These are phyloP conservation scores for Pestalotiopsis sp. DNA, from an alignment of 2,329 filamentous ascomycete species.

Conservation along the genomic window DNA sequence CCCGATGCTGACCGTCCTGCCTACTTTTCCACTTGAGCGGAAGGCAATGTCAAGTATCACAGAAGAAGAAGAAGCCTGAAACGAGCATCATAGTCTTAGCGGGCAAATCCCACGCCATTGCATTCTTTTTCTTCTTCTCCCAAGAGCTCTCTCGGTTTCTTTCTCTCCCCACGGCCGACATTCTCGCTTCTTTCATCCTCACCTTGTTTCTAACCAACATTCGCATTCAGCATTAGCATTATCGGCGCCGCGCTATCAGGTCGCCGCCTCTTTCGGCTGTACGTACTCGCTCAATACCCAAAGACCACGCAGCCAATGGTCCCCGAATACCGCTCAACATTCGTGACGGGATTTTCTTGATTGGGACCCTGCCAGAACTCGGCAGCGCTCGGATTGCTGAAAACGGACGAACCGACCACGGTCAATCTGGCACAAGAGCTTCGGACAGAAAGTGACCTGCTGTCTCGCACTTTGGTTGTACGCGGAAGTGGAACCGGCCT, in stretches of 20 bases:
- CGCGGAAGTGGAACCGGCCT: background rate
- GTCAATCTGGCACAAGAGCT: background rate
- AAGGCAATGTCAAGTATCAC: conserved; percentile 11
- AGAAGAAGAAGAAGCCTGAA: background rate
- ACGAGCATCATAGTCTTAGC: background rate
- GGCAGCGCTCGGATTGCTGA: background rate
- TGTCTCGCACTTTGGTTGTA: conserved; percentile 2
- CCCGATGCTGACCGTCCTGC: background rate
- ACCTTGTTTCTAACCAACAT: conserved; percentile 25
- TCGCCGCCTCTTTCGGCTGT: conserved; percentile 18
- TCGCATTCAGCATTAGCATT: conserved; percentile 27
- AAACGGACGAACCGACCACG: background rate
- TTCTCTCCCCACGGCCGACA: background rate
- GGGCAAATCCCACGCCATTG: background rate
- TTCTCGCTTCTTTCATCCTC: conserved; percentile 1
- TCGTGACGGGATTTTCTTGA: background rate
- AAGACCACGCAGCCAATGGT: background rate
- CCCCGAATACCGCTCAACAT: background rate
- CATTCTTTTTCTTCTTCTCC: background rate
- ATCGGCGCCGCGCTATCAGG: conserved; percentile 24
- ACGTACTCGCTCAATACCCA: background rate
- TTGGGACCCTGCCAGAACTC: background rate
- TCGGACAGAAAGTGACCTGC: background rate
- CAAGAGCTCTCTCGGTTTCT: background rate
- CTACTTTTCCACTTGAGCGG: conserved; percentile 6